Conservation (phyloP, 2,329 filamentous ascomycete genomes). For the Zymoseptoria ardabiliae region DNA sequence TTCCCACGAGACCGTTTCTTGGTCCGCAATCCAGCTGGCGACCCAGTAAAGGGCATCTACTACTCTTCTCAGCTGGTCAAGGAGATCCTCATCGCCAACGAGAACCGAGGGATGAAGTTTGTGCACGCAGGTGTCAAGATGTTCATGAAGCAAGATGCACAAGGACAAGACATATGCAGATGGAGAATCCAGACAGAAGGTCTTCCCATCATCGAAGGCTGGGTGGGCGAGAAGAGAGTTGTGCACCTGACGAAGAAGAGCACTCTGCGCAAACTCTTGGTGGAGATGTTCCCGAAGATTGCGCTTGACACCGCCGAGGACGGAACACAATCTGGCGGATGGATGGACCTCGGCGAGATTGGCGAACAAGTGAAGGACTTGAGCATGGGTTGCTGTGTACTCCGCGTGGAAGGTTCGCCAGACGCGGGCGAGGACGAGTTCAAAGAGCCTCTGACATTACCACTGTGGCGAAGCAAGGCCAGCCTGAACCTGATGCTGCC, state of each 20-base stretch:
- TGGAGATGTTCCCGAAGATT: slow-evolving; percentile 96
- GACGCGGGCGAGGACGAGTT: slow-evolving; percentile 42
- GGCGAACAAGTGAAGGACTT: slow-evolving; percentile 73
- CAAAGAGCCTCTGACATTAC: slow-evolving; percentile 75
- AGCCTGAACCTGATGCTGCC: slow-evolving; percentile 95
- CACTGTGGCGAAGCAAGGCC: slow-evolving; percentile 87
- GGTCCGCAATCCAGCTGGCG: slow-evolving; percentile 85
- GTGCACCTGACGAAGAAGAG: slow-evolving; percentile 68
- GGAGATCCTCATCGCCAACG: slow-evolving; percentile 78
- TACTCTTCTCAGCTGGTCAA: slow-evolving; percentile 82
- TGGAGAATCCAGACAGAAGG: slow-evolving; percentile 97
- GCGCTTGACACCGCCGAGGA: slow-evolving; percentile 26
- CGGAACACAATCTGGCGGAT: slow-evolving; percentile 52
- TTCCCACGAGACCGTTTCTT: slow-evolving; percentile 92
- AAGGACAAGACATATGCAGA: slow-evolving; percentile 74
- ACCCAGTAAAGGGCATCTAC: slow-evolving; percentile 91
- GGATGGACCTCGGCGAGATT: slow-evolving; percentile 75
- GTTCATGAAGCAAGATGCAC: slow-evolving; percentile 96
- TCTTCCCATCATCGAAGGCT: slow-evolving; percentile 81
- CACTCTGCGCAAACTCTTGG: slow-evolving; percentile 73
- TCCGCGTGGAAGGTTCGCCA: slow-evolving; percentile 53
- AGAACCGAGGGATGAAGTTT: slow-evolving; percentile 86
- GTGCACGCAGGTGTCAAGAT: slow-evolving; percentile 96
- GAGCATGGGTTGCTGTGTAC: slow-evolving; percentile 83
- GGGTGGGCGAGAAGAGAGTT: slow-evolving; percentile 71